phyloP scores from a whole-genome alignment of 2,329 filamentous ascomycete genomes.

The Ophiobolus disseminans region DNA sequence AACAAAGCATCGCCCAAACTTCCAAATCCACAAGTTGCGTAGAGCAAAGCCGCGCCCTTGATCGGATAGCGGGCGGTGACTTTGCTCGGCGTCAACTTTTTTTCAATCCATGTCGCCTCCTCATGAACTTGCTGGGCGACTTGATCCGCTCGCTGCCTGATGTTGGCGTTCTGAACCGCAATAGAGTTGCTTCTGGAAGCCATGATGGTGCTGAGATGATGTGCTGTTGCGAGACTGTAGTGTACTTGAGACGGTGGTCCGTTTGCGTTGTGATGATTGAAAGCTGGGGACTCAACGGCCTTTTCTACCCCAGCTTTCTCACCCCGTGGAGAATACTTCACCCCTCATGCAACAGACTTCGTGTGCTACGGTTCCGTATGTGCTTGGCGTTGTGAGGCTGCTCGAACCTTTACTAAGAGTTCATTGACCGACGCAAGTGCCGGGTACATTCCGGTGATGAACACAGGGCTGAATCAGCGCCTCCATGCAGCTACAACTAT shows the following conservation, averaged over 20 bases:
- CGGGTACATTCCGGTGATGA: background rate
- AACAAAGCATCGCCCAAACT: constrained; percentile 52
- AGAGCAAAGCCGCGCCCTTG: constrained; percentile 47
- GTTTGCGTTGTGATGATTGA: constrained; percentile 8
- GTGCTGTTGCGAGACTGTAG: background rate
- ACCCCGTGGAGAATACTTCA: constrained; percentile 65
- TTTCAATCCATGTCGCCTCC: constrained; percentile 44
- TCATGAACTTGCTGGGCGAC: constrained; percentile 29
- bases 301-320: constrained; percentile 76
- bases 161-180: constrained; percentile 20
- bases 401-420: background rate
- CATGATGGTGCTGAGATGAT: constrained; percentile 9
- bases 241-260: background rate
- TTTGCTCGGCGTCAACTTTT: constrained; percentile 46
- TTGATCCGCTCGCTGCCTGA: constrained; percentile 28
- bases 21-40: constrained; percentile 51
- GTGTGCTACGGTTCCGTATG: background rate
- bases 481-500: background rate
- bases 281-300: constrained; percentile 48
- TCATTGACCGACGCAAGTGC: background rate
- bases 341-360: constrained; percentile 28
- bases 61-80: constrained; percentile 48
- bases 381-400: background rate
- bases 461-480: background rate
- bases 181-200: constrained; percentile 16